Evolutionary conservation across 2,329 filamentous ascomycete species (phyloP).

Genomic region (Fusarium marasasianum): DNA sequence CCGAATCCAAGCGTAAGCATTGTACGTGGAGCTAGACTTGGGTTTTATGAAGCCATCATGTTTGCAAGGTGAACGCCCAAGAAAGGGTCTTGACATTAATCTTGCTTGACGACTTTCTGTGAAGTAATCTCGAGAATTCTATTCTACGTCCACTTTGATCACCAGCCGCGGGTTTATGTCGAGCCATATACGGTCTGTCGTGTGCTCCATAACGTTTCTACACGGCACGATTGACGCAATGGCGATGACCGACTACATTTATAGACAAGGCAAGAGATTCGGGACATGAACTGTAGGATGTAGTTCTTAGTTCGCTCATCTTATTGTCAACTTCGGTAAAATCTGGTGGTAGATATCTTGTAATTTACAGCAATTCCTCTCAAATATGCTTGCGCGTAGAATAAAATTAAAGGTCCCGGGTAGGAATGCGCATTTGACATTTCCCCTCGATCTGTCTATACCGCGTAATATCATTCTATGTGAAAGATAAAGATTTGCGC

Average conservation of each 20-base stretch:
- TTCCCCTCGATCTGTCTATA: not conserved
- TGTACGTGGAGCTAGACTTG: not conserved
- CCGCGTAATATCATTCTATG: no score
- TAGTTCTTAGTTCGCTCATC: no score
- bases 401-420: not conserved
- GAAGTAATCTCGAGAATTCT: not conserved
- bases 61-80: not conserved
- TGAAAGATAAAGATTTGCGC: no score
- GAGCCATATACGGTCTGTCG: no score
- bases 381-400: not conserved
- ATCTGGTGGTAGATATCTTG: accelerated
- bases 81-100: no score
- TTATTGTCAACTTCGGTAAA: not conserved
- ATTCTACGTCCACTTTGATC: accelerated
- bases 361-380: not conserved
- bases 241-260: not conserved
- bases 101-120: not conserved
- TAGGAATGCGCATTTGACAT: not conserved
- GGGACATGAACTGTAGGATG: accelerated
- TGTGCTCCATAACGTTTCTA: no score
- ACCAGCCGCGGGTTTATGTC: accelerated
- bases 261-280: not conserved
- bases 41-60: not conserved
- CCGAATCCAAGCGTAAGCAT: not conserved
- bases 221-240: not conserved